Evolutionary conservation across 139 green algal genomes (phyloP), one percentile per base, ranked within the genome.

Genomic region (Chlamydomonas sp.): DNA sequence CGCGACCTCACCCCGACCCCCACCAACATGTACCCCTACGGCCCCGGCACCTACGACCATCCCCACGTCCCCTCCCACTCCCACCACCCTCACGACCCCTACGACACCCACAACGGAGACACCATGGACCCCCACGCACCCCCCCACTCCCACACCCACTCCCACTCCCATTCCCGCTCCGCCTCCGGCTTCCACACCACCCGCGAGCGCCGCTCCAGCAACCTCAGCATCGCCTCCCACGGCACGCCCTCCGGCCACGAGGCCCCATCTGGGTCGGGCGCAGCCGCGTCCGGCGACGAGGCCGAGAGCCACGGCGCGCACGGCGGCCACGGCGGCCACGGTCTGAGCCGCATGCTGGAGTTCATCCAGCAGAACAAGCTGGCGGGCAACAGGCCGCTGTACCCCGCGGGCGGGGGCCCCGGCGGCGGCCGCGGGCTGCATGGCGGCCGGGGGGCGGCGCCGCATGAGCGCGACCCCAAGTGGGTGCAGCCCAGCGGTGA

Each of bases 401-500:
- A 87, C 62, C 77, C 63, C 49, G 83, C 57, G 18, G 79, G 1
- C 60, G 66, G 60, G 58, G 68, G 59, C 67, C 61, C 17, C 14
- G 49, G 15, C 59, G 59, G 6, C 15, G 49, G 63, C 8, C 49
- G 67, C 63, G 78, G 69, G 2, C 20, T 12, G 8, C 49, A 81
- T 15, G 20, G 62, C 73, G n/a, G 83, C 2, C 31, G 9, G 60
- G 83, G 72, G 49, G 31, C 64, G 0, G 17, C 62, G 10, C 76
- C 18, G 12, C 58, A 88, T 64, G 83, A 83, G 63, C 78, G 90
- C 5, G 83, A 87, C 76, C 91, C 90, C 68, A 92, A 94, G 63
- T 95, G 92, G 92, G 90, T 96, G 17, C 92, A 95, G 81, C 93
- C 93, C 80, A 96, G 93, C 76, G 93, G 93, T 96, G 79, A 91